phyloP scores from a whole-genome alignment of 352 stramenopile species.

The Heterotrichella gracilis region DNA sequence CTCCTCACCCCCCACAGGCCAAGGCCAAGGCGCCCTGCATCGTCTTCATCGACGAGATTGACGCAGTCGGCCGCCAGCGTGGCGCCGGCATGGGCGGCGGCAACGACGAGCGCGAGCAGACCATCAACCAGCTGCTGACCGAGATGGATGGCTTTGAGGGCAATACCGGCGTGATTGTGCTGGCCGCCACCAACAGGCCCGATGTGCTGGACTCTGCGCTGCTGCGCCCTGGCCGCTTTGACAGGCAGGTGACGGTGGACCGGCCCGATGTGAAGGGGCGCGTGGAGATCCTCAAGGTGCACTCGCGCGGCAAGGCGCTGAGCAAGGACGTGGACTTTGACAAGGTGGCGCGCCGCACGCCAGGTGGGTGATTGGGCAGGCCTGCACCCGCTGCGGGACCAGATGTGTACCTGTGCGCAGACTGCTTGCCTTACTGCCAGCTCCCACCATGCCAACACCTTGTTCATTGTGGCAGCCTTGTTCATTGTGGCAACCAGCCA shows the following conservation, averaged over 20 bases:
- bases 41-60: slow-evolving; percentile 41
- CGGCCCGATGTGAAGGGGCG: slow-evolving; percentile 78
- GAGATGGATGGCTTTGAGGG: slow-evolving; percentile 98
- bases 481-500: too few relatives aligned
- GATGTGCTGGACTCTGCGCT: slow-evolving; percentile 96
- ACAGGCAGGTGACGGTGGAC: slow-evolving; percentile 87
- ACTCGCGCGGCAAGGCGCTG: slow-evolving; percentile 61
- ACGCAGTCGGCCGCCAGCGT: slow-evolving; percentile 29
- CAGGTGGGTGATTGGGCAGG: too few relatives aligned
- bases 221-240: slow-evolving; percentile 77
- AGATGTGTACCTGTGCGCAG: too few relatives aligned
- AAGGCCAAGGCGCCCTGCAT: slow-evolving; percentile 64
- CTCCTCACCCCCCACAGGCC: too few relatives aligned
- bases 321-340: slow-evolving; percentile 51
- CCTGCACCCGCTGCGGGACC: too few relatives aligned
- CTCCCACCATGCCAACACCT: too few relatives aligned
- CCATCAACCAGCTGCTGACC: slow-evolving; percentile 93
- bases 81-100: slow-evolving; percentile 51
- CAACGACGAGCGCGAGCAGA: slow-evolving; percentile 95
- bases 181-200: slow-evolving; percentile 83
- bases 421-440: too few relatives aligned
- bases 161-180: slow-evolving; percentile 65
- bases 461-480: too few relatives aligned
- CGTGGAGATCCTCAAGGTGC: slow-evolving; percentile 81
- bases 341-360: slow-evolving; percentile 69